Evolutionary conservation across 2,329 filamentous ascomycete species (phyloP).

Genomic region (Aspergillus sojae): DNA sequence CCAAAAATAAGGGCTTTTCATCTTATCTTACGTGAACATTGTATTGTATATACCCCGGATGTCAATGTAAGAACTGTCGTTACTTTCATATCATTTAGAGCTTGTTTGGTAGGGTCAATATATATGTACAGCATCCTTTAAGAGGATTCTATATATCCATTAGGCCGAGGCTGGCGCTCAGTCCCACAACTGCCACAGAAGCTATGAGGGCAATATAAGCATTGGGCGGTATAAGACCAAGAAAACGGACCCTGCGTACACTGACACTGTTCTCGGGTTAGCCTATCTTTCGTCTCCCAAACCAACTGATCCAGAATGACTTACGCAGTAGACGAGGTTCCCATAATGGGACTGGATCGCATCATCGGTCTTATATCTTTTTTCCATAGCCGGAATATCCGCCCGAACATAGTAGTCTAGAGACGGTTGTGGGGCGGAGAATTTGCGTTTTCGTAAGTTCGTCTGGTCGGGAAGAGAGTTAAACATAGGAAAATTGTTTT

Average conservation of each 20-base stretch:
- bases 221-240: slow-evolving; percentile 7
- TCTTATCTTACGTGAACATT: background rate
- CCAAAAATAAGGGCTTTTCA: slow-evolving; percentile 24
- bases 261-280: slow-evolving; percentile 11
- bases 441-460: slow-evolving; percentile 20
- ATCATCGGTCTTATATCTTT: slow-evolving; percentile 11
- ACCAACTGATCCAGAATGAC: background rate
- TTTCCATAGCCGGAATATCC: slow-evolving; percentile 8
- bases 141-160: slow-evolving; percentile 1
- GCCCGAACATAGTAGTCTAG: background rate
- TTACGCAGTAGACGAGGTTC: slow-evolving; percentile 6
- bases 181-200: slow-evolving; percentile 9
- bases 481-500: background rate
- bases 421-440: slow-evolving; percentile 2
- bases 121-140: background rate
- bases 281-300: background rate
- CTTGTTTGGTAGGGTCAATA: background rate
- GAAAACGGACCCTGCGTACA: slow-evolving; percentile 12
- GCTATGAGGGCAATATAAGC: slow-evolving; percentile 9
- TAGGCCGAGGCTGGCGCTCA: background rate
- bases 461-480: background rate
- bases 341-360: background rate
- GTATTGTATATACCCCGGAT: slow-evolving; percentile 8
- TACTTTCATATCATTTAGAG: slow-evolving; percentile 2
- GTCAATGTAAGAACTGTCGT: background rate